Base-by-base conservation (phyloP, 139 green algal species). In the Chlorella vulgaris region DNA sequence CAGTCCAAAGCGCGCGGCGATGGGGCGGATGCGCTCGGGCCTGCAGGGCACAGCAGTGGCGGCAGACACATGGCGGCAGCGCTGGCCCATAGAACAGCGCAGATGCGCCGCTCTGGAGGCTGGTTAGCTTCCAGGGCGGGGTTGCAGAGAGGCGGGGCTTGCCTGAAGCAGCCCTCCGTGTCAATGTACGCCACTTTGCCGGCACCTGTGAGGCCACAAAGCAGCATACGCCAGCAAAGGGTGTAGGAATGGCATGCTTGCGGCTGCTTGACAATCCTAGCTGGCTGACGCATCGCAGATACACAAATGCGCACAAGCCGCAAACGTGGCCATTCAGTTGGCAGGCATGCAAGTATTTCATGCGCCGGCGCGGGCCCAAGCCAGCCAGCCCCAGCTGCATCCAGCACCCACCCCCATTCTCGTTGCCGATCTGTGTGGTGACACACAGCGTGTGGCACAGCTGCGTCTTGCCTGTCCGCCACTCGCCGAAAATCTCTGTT, bases 101-200 rank as follows among this genome's bases (percentile, higher is more conserved):
- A 31, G 22, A 62, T 62, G 4, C 53, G 6, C 5, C 8, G 4
- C 4, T 21, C 22, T n/a, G n/a, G n/a, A n/a, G n/a, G n/a, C n/a
- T n/a, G n/a, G n/a, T n/a, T n/a, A n/a, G n/a, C 24, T 68, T 31
- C 61, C 61, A 69, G 21, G 22, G 63, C 63, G 26, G 31, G 4
- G 26, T 2, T 47, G 31, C 63, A 21, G 6, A 22, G 10, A 22
- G 65, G 1, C 22, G 1, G n/a, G 2, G 18, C 65, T 69, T 29
- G 35, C 73, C 73, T 80, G 87, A 99, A 99, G 18, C 94, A 94
- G 36, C 94, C 94, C 84, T 99, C 96, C n/a, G 95, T 97, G 90
- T 98, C 95, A 69, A 98, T 93, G 79, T 89, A 95, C 0, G 91
- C 93, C 47, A 95, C 92, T 63, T 91, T 82, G 39, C 84, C 84